phyloP scores from a whole-genome alignment of 176 grass and related monocot genomes.

The Triticum monococcum region DNA sequence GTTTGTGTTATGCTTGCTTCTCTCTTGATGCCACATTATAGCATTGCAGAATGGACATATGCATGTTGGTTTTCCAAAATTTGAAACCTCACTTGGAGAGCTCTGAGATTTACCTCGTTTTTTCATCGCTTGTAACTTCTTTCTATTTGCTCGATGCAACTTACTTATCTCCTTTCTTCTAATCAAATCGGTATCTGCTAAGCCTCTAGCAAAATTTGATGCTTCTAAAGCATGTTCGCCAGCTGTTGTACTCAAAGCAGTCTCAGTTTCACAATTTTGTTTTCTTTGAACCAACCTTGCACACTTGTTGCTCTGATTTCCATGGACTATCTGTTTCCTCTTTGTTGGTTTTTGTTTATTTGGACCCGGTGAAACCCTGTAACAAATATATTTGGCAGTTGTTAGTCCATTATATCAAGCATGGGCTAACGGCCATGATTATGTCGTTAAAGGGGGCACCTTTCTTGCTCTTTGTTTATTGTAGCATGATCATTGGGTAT shows the following conservation, averaged over 20 bases:
- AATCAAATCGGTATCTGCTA: not conserved
- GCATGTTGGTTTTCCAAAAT: not conserved
- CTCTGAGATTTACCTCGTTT: not conserved
- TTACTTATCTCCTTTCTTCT: not conserved
- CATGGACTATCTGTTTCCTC: not conserved
- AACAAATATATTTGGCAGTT: not conserved
- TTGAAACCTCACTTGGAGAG: not conserved
- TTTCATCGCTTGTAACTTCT: not conserved
- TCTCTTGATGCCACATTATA: constrained; percentile 14
- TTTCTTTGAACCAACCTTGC: not conserved
- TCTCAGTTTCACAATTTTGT: not conserved
- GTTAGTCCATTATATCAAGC: not conserved
- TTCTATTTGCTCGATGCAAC: not conserved
- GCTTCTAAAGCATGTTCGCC: not conserved
- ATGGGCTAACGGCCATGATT: not conserved
- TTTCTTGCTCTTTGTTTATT: not conserved
- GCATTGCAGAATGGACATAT: not conserved
- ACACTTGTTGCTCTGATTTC: not conserved
- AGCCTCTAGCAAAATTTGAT: not conserved
- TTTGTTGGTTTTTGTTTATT: not conserved
- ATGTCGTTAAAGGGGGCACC: not conserved
- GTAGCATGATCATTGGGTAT: not conserved
- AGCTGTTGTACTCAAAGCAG: not conserved
- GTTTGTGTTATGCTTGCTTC: not conserved
- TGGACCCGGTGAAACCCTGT: not conserved